phyloP scores from a whole-genome alignment of 2,329 filamentous ascomycete species.

The Setomelanomma holmii region DNA sequence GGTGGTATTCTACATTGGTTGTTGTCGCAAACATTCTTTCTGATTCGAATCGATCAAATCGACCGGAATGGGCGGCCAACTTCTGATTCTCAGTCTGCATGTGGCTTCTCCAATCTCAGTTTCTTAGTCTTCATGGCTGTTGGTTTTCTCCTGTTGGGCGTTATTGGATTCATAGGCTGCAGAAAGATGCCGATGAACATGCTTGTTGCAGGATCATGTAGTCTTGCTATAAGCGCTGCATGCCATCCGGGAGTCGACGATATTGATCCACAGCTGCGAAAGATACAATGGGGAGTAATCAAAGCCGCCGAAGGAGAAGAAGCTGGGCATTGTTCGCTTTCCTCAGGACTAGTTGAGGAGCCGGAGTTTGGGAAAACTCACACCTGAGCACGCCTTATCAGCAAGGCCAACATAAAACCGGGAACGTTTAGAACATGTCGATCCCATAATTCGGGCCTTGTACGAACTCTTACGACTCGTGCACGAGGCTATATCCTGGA shows the following conservation, averaged over 20 bases:
- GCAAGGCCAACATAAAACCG: not conserved
- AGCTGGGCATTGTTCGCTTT: not conserved
- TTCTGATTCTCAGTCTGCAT: slow-evolving; percentile 4
- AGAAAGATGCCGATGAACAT: slow-evolving; percentile 77
- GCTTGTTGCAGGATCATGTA: slow-evolving; percentile 75
- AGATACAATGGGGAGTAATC: slow-evolving; percentile 31
- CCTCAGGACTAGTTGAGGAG: not conserved
- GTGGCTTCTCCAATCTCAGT: slow-evolving; percentile 11
- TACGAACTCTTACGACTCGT: no score
- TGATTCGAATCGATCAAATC: slow-evolving; percentile 33
- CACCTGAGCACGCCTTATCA: not conserved
- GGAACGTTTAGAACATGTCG: no score
- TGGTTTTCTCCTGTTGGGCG: not conserved
- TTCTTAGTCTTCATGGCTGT: slow-evolving; percentile 10
- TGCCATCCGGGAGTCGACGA: slow-evolving; percentile 24
- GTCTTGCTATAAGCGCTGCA: slow-evolving; percentile 29
- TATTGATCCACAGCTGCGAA: slow-evolving; percentile 11
- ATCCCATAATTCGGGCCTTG: no score
- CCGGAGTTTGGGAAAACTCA: not conserved
- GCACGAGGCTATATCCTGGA: no score
- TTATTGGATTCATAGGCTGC: slow-evolving; percentile 62
- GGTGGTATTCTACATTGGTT: slow-evolving; percentile 53
- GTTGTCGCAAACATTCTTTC: slow-evolving; percentile 54
- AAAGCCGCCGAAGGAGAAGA: not conserved
- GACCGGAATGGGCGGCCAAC: slow-evolving; percentile 1